Evolutionary conservation across 2,329 filamentous ascomycete genomes (phyloP).

Genomic region (Trichoderma koningiopsis): DNA sequence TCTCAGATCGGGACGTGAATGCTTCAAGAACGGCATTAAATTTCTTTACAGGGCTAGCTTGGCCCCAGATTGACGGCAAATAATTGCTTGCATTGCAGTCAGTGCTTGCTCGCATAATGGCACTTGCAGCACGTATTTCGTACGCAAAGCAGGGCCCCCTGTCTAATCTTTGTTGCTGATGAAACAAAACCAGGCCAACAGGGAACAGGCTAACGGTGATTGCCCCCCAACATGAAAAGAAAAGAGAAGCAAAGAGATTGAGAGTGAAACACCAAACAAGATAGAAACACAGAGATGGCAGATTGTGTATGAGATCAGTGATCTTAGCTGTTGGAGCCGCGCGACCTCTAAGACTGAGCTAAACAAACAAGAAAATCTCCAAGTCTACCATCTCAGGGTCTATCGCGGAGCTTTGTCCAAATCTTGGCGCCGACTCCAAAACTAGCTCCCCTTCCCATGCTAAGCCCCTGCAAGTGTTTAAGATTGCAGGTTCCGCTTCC

Average conservation of each 20-base stretch:
- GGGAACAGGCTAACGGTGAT: not conserved
- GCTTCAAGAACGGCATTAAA: not conserved
- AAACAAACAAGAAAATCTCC: not conserved
- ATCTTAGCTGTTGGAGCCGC: not conserved
- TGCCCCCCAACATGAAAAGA: not conserved
- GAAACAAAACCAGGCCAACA: not conserved
- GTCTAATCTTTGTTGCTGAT: conserved; percentile 5
- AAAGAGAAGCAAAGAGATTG: not conserved
- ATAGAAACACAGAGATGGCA: not conserved
- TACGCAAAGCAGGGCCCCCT: not conserved
- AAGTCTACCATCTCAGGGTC: not conserved
- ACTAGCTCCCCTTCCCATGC: not conserved
- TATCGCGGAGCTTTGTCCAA: conserved; percentile 21
- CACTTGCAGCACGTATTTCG: not conserved
- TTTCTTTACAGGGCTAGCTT: not conserved
- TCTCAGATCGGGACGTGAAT: not conserved
- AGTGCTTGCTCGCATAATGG: not conserved
- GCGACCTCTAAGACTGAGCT: not conserved
- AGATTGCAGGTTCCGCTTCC: conserved; percentile 23
- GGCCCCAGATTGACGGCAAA: not conserved
- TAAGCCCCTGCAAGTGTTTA: conserved; percentile 22
- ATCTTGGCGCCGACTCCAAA: conserved; percentile 20
- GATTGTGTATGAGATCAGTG: not conserved
- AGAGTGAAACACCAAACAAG: not conserved
- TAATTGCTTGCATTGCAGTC: not conserved